These are phyloP conservation scores for Trichosporon sp. DNA, from an alignment of 1,284 basidiomycete species.

Conservation along the genomic window DNA sequence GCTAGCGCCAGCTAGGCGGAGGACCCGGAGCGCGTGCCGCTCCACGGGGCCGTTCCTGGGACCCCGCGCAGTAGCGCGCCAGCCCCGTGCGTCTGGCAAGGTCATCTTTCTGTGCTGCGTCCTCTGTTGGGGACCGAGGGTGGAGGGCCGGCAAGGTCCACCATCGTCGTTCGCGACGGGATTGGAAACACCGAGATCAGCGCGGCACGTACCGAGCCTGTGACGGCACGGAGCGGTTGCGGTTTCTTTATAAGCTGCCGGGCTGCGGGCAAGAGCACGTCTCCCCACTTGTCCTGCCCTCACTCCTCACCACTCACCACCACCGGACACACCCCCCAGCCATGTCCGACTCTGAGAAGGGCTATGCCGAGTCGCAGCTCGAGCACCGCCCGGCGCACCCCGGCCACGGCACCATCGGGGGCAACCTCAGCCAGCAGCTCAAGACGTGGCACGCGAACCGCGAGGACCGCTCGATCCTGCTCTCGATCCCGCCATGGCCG, in stretches of 20 bases:
- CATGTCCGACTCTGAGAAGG: slow-evolving; percentile 1
- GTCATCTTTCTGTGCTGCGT: neutral
- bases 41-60: neutral
- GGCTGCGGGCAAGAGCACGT: neutral
- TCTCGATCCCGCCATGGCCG: slow-evolving; percentile 31
- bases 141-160: neutral
- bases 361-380: neutral
- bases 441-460: slow-evolving; percentile 39
- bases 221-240: neutral
- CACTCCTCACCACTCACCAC: neutral
- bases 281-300: neutral
- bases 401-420: slow-evolving; percentile 5
- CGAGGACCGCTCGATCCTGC: slow-evolving; percentile 29
- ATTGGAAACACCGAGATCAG: neutral
- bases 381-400: neutral
- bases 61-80: neutral
- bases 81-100: neutral
- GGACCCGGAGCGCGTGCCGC: neutral
- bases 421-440: slow-evolving; percentile 25
- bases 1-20: neutral
- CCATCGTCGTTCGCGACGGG: neutral
- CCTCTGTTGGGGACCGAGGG: neutral
- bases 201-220: neutral
- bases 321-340: neutral
- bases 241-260: neutral